Conservation (phyloP, 805 yeast genomes). For the Sungouiozyma intestinalis region DNA sequence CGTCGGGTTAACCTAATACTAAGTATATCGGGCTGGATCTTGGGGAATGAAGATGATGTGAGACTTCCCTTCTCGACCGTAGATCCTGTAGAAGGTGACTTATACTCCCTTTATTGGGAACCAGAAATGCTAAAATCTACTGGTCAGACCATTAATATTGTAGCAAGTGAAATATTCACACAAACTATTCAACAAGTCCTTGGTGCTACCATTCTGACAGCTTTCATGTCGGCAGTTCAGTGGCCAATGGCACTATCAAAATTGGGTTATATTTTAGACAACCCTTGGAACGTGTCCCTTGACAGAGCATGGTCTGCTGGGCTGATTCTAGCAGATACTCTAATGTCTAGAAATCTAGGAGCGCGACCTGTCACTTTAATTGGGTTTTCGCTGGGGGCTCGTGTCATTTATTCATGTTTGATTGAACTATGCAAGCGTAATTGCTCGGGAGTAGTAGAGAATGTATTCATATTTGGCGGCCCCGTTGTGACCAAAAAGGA, state of each 20-base stretch:
- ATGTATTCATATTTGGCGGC: constrained; percentile 78
- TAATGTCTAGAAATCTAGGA: constrained; percentile 79
- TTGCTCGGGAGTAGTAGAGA: constrained; percentile 80
- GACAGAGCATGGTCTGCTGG: constrained; percentile 98
- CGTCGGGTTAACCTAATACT: constrained; percentile 77
- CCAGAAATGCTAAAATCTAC: constrained; percentile 93
- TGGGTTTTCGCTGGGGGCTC: constrained; percentile 89
- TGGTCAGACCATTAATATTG: constrained; percentile 90
- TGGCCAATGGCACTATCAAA: constrained; percentile 87
- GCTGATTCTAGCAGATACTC: constrained; percentile 77
- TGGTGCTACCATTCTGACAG: constrained; percentile 82
- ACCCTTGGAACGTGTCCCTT: constrained; percentile 95
- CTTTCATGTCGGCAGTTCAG: constrained; percentile 87
- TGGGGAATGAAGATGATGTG: constrained; percentile 88
- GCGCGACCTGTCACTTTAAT: constrained; percentile 85
- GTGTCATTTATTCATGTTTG: constrained; percentile 83
- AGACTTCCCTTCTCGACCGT: constrained; percentile 92
- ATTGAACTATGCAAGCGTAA: constrained; percentile 77
- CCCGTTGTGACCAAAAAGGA: constrained; percentile 76
- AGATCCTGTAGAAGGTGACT: constrained; percentile 96
- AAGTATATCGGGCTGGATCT: constrained; percentile 97
- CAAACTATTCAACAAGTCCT: constrained; percentile 91
- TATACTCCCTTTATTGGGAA: constrained; percentile 89
- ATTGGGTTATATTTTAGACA: constrained; percentile 78
- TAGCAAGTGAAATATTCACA: constrained; percentile 87